phyloP scores from a whole-genome alignment of 1,139 yeast genomes.

The Scheffersomyces stambukii region DNA sequence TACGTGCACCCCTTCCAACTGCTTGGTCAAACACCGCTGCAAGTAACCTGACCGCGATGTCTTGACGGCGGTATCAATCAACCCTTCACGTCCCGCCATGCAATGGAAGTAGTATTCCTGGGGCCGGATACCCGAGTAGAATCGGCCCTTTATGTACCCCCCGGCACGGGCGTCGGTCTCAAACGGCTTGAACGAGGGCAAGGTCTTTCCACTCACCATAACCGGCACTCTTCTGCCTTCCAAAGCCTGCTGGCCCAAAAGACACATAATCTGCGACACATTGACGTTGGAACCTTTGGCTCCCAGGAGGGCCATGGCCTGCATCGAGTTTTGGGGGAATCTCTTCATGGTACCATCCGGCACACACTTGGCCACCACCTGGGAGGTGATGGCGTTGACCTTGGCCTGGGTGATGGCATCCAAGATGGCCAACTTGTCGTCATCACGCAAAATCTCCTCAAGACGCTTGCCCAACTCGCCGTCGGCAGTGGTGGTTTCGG shows the following conservation, averaged over 20 bases:
- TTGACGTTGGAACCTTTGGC: conserved; percentile 99
- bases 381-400: conserved; percentile 87
- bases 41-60: conserved; percentile 98
- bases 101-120: conserved; percentile 99
- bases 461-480: conserved; percentile 82
- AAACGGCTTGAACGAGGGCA: conserved; percentile 94
- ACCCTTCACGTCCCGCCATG: conserved; percentile 99
- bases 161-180: conserved; percentile 99
- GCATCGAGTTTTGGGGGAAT: conserved; percentile 97
- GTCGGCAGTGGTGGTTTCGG: conserved; percentile 52
- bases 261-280: conserved; percentile 98
- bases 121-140: conserved; percentile 97
- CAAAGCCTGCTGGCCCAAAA: conserved; percentile 97
- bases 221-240: conserved; percentile 99
- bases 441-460: conserved; percentile 94
- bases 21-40: conserved; percentile 98
- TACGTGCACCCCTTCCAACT: conserved; percentile 94
- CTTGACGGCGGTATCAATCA: conserved; percentile 98
- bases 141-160: conserved; percentile 95
- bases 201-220: conserved; percentile 97
- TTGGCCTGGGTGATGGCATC: conserved; percentile 96
- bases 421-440: conserved; percentile 82
- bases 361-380: conserved; percentile 90
- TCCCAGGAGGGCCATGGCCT: conserved; percentile 98
- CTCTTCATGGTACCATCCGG: conserved; percentile 95